Percentiles rank a stretch among this genome's conserved stretches.
Conservation (phyloP, 768 basidiomycete species). For the Roridomyces roridus region DNA sequence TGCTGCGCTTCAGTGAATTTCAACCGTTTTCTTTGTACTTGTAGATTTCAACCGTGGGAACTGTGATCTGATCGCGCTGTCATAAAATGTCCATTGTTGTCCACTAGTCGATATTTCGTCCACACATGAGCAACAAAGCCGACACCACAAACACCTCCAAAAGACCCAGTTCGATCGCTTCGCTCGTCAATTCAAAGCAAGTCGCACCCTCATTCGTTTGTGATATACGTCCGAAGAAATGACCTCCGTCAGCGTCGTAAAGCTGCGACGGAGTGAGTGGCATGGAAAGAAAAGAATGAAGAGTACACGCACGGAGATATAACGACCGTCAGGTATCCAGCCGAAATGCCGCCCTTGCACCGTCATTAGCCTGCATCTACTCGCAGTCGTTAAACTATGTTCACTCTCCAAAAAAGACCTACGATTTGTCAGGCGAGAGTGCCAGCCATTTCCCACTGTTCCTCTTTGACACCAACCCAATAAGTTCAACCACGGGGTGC, state of each 20-base stretch:
- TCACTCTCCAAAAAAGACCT: neutral
- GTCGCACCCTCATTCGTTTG: conserved; percentile 6
- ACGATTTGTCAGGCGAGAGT: conserved; percentile 44
- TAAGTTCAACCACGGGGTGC: conserved; percentile 38
- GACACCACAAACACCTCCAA: conserved; percentile 17
- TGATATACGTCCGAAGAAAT: conserved; percentile 13
- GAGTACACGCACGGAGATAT: conserved; percentile 3
- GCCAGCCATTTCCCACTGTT: conserved; percentile 42
- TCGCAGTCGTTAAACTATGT: neutral
- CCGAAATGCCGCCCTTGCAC: conserved; percentile 4
- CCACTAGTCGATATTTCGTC: conserved; percentile 22
- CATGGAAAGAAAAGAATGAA: too few species aligned
- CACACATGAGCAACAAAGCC: conserved; percentile 17
- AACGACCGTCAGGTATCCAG: conserved; percentile 15
- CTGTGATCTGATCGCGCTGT: too few species aligned
- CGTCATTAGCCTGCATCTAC: conserved; percentile 16
- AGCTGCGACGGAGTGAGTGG: too few species aligned
- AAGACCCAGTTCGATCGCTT: conserved; percentile 15
- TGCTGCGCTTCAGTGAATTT: too few species aligned
- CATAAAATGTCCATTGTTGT: too few species aligned
- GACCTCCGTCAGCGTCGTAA: conserved; percentile 3
- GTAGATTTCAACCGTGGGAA: too few species aligned
- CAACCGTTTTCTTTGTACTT: too few species aligned
- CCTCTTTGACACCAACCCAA: conserved; percentile 36
- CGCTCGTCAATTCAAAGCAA: conserved; percentile 16